Conservation (phyloP, 108 stramenopile species). For the Licmophora abbreviata region DNA sequence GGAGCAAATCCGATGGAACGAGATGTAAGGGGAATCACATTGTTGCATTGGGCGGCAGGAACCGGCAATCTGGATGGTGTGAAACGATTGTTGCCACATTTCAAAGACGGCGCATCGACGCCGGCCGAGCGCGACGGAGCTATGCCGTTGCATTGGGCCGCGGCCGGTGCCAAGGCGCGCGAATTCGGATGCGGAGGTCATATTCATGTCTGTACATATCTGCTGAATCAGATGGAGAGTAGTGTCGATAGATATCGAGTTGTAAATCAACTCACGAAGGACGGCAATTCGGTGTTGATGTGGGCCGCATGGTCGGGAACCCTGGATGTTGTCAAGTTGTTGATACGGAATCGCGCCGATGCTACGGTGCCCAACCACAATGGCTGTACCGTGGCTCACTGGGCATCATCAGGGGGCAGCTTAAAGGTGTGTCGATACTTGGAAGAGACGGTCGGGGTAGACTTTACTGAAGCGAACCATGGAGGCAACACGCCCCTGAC, state of each 20-base stretch:
- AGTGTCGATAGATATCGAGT: slow-evolving; percentile 22
- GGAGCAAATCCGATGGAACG: slow-evolving; percentile 69
- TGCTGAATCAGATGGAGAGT: slow-evolving; percentile 13
- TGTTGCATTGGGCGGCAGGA: slow-evolving; percentile 79
- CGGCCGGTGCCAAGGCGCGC: slow-evolving; percentile 57
- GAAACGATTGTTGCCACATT: slow-evolving; percentile 26
- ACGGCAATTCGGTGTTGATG: slow-evolving; percentile 80
- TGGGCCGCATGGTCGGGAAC: slow-evolving; percentile 81
- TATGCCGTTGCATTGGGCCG: slow-evolving; percentile 75
- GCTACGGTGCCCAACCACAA: slow-evolving; percentile 48
- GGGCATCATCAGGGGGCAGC: slow-evolving; percentile 54
- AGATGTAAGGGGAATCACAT: slow-evolving; percentile 54
- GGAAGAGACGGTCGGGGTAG: slow-evolving; percentile 39
- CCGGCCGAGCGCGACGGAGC: slow-evolving; percentile 55
- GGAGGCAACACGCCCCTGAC: slow-evolving; percentile 72
- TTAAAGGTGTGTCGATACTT: slow-evolving; percentile 64
- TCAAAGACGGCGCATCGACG: slow-evolving; percentile 19
- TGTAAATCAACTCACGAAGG: slow-evolving; percentile 58
- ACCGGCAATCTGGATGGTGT: slow-evolving; percentile 55
- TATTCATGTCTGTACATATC: slow-evolving; percentile 40
- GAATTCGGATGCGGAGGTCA: slow-evolving; percentile 75
- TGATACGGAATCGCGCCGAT: slow-evolving; percentile 58
- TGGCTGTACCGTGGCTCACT: slow-evolving; percentile 78
- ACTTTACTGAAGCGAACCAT: slow-evolving; percentile 58
- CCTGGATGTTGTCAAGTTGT: slow-evolving; percentile 59